These are phyloP conservation scores for Croton laevigatus DNA, from an alignment of 441 rosid genomes.

Conservation along the genomic window DNA sequence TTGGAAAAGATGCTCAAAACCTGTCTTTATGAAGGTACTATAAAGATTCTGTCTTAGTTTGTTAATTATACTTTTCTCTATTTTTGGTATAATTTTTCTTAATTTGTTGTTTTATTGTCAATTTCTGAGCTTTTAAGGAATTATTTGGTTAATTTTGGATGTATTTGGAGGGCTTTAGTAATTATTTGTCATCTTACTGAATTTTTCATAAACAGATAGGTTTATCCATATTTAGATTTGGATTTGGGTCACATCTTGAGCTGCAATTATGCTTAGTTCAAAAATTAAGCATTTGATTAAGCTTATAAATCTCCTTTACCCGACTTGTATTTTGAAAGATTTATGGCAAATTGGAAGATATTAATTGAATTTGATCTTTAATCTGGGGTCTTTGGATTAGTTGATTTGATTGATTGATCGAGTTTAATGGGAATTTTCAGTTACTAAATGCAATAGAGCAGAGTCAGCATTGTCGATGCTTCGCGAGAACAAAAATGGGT, in stretches of 20 bases:
- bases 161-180: constrained; percentile 5
- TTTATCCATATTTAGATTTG: constrained; percentile 19
- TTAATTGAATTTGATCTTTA: constrained; percentile 16
- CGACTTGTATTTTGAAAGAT: constrained; percentile 1
- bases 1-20: constrained; percentile 80
- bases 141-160: constrained; percentile 9
- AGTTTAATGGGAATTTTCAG: constrained; percentile 40
- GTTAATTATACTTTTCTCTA: neutral
- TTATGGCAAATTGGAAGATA: constrained; percentile 15
- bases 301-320: constrained; percentile 12
- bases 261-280: constrained; percentile 14
- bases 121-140: neutral
- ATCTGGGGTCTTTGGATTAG: neutral
- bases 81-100: neutral
- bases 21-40: constrained; percentile 71
- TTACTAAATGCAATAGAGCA: constrained; percentile 79
- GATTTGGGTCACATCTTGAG: constrained; percentile 14
- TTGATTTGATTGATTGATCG: constrained; percentile 24
- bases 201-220: constrained; percentile 19
- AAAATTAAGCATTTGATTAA: constrained; percentile 11
- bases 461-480: constrained; percentile 62
- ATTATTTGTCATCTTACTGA: constrained; percentile 11
- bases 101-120: neutral
- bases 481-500: constrained; percentile 66
- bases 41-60: neutral